phyloP scores from a whole-genome alignment of 495 filamentous ascomycete species.

The Thermothielavioides terrestris region DNA sequence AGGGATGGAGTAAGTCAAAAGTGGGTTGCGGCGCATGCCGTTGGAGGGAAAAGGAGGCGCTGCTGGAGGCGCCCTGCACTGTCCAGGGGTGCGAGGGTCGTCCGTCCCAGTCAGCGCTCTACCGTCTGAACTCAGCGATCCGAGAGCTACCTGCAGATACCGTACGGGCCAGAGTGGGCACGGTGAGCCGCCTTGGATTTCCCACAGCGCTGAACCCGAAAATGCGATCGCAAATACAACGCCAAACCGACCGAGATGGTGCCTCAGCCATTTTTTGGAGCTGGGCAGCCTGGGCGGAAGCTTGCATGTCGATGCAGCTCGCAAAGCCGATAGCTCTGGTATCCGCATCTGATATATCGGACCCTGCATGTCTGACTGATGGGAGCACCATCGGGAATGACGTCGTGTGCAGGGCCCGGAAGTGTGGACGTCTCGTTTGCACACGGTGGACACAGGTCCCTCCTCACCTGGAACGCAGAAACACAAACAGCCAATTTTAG shows the following conservation, averaged over 20 bases:
- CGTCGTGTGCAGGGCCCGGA: neutral
- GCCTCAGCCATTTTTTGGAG: no score
- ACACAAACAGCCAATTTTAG: constrained; percentile 15
- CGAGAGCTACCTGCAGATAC: neutral
- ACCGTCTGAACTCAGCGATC: no score
- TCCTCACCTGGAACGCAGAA: constrained; percentile 1
- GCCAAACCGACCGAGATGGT: no score
- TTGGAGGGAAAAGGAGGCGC: neutral
- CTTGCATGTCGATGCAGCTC: neutral
- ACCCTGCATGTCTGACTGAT: constrained; percentile 5
- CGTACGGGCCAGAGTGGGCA: neutral
- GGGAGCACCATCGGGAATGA: neutral
- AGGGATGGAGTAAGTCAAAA: neutral
- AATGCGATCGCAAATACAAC: no score
- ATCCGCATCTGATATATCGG: neutral
- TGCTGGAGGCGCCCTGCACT: no score
- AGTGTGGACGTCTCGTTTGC: neutral
- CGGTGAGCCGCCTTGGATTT: neutral
- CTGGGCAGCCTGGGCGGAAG: neutral
- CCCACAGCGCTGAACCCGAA: no score
- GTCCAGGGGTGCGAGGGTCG: no score
- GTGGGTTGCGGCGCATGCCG: neutral
- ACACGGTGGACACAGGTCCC: constrained; percentile 7
- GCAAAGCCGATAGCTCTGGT: neutral
- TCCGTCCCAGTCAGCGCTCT: constrained; percentile 2